Conservation (phyloP, 139 green algal genomes). For the Chlamydomonas applanata region DNA sequence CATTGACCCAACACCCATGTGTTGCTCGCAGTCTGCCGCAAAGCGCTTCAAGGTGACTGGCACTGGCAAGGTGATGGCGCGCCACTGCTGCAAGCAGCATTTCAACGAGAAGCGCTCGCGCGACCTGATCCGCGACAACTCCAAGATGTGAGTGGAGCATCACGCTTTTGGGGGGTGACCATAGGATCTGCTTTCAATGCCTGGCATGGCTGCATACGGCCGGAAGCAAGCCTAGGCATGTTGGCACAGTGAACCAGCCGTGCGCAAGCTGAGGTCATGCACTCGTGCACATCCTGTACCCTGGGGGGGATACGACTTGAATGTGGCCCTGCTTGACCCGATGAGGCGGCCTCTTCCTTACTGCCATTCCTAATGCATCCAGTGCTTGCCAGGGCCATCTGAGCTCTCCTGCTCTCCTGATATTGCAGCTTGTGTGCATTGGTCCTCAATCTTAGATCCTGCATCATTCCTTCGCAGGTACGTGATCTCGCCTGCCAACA, state of each 20-base stretch:
- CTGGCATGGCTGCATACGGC: background rate
- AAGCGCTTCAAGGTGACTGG: slow-evolving; percentile 87
- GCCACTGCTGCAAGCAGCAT: slow-evolving; percentile 85
- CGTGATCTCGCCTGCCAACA: background rate
- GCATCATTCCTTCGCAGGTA: no score
- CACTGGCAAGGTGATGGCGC: slow-evolving; percentile 75
- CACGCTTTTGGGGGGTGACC: background rate
- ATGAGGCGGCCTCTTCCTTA: no score
- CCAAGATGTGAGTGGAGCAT: slow-evolving; percentile 22
- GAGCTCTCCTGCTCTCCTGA: no score
- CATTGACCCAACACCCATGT: background rate
- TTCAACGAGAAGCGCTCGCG: slow-evolving; percentile 85
- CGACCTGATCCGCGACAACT: slow-evolving; percentile 38
- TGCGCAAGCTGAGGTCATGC: no score
- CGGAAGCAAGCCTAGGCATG: no score
- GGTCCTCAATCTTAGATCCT: no score
- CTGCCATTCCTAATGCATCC: background rate
- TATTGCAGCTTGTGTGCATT: no score
- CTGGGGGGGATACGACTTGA: no score
- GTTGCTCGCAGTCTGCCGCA: slow-evolving; percentile 59
- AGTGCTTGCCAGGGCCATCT: no score
- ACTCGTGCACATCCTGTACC: no score
- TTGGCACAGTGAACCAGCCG: no score
- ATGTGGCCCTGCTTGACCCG: no score
- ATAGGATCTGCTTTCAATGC: background rate